Evolutionary conservation across 805 yeast species (phyloP).

Genomic region (Barnettozyma wickerhamii): DNA sequence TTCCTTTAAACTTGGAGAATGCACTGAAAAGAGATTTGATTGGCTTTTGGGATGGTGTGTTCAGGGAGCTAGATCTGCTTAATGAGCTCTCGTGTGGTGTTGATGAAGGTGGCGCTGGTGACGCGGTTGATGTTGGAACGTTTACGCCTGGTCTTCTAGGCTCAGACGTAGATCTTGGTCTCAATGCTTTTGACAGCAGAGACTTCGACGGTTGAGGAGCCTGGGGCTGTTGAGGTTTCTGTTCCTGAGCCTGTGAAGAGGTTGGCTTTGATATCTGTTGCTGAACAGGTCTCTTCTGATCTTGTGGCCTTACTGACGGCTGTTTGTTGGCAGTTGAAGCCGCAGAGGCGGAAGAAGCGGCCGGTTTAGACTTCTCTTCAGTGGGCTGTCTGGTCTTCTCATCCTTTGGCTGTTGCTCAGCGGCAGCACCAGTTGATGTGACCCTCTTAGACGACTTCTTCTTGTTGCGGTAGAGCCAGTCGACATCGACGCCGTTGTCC

Average conservation of each 20-base stretch:
- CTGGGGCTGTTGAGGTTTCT: conserved; percentile 12
- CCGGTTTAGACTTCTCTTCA: background rate
- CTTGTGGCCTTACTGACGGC: no score
- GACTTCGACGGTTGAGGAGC: conserved; percentile 11
- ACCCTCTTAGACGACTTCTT: conserved; percentile 36
- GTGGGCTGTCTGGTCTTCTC: background rate
- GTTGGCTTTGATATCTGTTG: background rate
- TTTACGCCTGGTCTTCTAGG: conserved; percentile 13
- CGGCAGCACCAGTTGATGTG: conserved; percentile 10
- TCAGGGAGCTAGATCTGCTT: conserved; percentile 20
- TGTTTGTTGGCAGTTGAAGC: conserved; percentile 12
- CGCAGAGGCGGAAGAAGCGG: background rate
- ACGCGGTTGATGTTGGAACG: background rate
- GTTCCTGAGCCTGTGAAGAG: conserved; percentile 1
- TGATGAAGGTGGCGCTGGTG: background rate
- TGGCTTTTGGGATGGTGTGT: conserved; percentile 16
- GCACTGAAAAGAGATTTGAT: conserved; percentile 28
- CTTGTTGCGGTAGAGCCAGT: conserved; percentile 82
- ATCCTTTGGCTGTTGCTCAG: background rate
- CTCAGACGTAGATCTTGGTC: conserved; percentile 25
- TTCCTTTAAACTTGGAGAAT: conserved; percentile 26
- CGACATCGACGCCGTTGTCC: conserved; percentile 50
- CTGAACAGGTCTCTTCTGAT: no score
- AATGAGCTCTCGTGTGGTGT: conserved; percentile 1
- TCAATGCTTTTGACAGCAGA: conserved; percentile 20